These are phyloP conservation scores for Diaporthe velutina DNA, from an alignment of 2,329 filamentous ascomycete species.

Conservation along the genomic window DNA sequence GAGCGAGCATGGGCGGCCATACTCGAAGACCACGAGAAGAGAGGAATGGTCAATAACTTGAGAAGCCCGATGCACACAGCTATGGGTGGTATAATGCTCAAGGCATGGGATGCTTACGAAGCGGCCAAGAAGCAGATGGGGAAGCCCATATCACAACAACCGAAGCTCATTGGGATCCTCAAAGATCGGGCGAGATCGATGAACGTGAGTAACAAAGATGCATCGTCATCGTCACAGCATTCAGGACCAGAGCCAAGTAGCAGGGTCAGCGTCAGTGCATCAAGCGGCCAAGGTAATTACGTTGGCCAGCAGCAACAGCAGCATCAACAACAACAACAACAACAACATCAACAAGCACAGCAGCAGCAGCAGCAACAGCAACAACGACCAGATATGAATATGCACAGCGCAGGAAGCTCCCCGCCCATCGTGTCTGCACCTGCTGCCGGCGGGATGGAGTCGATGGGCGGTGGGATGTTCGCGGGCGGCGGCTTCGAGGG, in stretches of 20 bases:
- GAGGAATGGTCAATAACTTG: slow-evolving; percentile 62
- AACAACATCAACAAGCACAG: background rate
- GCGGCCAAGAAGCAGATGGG: slow-evolving; percentile 60
- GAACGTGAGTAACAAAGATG: slow-evolving; percentile 38
- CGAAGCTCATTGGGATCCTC: slow-evolving; percentile 62
- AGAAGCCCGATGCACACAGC: slow-evolving; percentile 69
- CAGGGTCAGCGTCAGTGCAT: slow-evolving; percentile 32
- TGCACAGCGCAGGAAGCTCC: slow-evolving; percentile 37
- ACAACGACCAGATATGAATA: slow-evolving; percentile 31
- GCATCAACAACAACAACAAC: slow-evolving; percentile 20
- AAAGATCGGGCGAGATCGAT: slow-evolving; percentile 54
- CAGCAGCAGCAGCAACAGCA: slow-evolving; percentile 21
- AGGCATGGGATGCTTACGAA: slow-evolving; percentile 72
- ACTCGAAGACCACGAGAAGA: slow-evolving; percentile 65
- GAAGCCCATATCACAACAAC: slow-evolving; percentile 54
- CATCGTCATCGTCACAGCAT: slow-evolving; percentile 27
- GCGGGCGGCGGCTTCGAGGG: slow-evolving; percentile 43
- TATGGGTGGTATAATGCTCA: slow-evolving; percentile 70
- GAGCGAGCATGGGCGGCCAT: slow-evolving; percentile 72
- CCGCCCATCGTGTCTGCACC: slow-evolving; percentile 37
- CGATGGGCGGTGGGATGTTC: slow-evolving; percentile 40
- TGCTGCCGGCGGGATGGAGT: slow-evolving; percentile 23
- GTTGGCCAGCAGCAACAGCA: slow-evolving; percentile 5
- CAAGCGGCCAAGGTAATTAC: slow-evolving; percentile 23
- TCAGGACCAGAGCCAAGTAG: slow-evolving; percentile 41